Conservation (phyloP, 805 yeast genomes). For the Scheffersomyces lignosus region DNA sequence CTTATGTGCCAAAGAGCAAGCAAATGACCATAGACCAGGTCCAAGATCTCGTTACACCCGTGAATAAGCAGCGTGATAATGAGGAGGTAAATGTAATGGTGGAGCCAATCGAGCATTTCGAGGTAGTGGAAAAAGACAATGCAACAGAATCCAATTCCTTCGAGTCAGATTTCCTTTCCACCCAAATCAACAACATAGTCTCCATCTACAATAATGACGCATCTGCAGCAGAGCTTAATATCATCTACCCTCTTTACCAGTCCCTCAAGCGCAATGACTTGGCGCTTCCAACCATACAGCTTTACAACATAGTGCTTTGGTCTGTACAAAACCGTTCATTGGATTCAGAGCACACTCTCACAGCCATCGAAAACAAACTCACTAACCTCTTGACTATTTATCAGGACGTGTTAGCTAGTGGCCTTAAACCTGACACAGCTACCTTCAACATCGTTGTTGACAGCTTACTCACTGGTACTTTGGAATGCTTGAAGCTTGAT, state of each 20-base stretch:
- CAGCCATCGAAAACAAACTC: slow-evolving; percentile 56
- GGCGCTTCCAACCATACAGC: slow-evolving; percentile 47
- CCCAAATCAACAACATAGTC: slow-evolving; percentile 21
- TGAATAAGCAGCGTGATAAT: not conserved
- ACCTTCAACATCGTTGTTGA: slow-evolving; percentile 54
- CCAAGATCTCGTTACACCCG: not conserved
- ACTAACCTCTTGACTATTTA: slow-evolving; percentile 65
- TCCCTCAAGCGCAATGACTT: slow-evolving; percentile 38
- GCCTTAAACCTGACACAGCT: slow-evolving; percentile 53
- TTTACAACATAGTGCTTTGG: slow-evolving; percentile 54
- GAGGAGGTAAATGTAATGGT: too few species aligned
- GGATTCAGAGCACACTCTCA: slow-evolving; percentile 27
- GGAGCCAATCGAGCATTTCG: too few species aligned
- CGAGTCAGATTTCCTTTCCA: slow-evolving; percentile 16
- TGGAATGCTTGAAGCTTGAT: slow-evolving; percentile 29
- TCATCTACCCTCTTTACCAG: slow-evolving; percentile 42
- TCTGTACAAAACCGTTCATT: slow-evolving; percentile 54
- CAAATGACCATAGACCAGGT: not conserved
- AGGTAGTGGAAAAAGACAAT: not conserved
- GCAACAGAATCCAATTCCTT: slow-evolving; percentile 9
- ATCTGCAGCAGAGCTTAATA: slow-evolving; percentile 24
- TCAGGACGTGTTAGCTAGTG: slow-evolving; percentile 57
- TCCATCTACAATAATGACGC: slow-evolving; percentile 14
- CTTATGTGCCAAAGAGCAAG: not conserved
- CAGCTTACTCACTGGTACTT: slow-evolving; percentile 52